Base-by-base conservation (phyloP, 179 eudicot genomes). In the Patellifolia procumbens region DNA sequence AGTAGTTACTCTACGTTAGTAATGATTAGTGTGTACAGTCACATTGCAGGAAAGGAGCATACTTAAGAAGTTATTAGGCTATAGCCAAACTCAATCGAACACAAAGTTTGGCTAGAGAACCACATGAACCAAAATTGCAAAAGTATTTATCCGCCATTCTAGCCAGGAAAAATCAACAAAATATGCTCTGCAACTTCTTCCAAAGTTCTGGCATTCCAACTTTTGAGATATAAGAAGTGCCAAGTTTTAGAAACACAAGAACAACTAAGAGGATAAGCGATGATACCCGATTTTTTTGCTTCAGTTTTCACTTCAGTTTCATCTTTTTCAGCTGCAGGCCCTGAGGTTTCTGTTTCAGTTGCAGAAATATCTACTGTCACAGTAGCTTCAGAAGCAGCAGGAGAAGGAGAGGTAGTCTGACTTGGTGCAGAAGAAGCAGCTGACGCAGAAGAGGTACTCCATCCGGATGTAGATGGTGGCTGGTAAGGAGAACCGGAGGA, bases 211-310 rank as follows among this genome's bases (percentile, higher is more conserved):
- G 26, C 68, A 29, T 26, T 22, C 6, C 8, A 45, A 43, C 19
- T 26, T 10, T 12, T 20, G 2, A 26, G n/a, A 46, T 13, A n/a
- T 17, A 24, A 24, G 31, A 28, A 35, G 12, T 62, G 20, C 52
- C 9, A 31, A 43, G 26, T 28, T 26, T 55, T 0, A 2, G 48
- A 56, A 55, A 46, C 24, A 58, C 2, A 13, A 31, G 63, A 11
- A 65, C 26, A 24, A 55, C 59, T 26, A 56, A 78, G 45, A 76
- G 24, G 28, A 43, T 72, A 42, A 49, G 60, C 34, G 39, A 43
- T 16, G 2, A 69, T 91, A 92, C 98, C 92, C 70, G 76, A 84
- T 86, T 73, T 85, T 78, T 86, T 91, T 48, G 87, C 85, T 74
- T 82, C 87, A 37, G 83, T 74, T 80, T 84, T 80, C 29, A 59